Percentiles rank a stretch among this genome's conserved stretches.
These are phyloP conservation scores for Botrytis aclada DNA, from an alignment of 2,329 filamentous ascomycete species.

Conservation along the genomic window DNA sequence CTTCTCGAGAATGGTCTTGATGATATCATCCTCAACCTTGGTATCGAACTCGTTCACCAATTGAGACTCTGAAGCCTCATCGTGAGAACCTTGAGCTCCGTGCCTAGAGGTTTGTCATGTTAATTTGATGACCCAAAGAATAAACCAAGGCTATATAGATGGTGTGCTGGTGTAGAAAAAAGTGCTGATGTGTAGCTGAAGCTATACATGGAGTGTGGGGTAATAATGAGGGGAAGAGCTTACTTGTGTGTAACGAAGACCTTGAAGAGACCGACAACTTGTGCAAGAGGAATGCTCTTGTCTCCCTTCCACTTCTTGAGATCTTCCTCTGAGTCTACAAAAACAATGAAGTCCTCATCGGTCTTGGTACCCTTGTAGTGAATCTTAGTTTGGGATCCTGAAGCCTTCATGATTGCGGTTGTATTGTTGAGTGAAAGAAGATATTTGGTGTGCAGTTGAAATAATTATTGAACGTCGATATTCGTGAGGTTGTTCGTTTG, in stretches of 20 bases:
- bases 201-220: background rate
- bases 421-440: slow-evolving; percentile 9
- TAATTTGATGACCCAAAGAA: slow-evolving; percentile 4
- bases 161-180: background rate
- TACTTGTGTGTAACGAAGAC: slow-evolving; percentile 89
- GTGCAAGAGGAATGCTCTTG: slow-evolving; percentile 71
- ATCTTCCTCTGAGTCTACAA: slow-evolving; percentile 57
- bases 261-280: slow-evolving; percentile 86
- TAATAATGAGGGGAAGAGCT: slow-evolving; percentile 39
- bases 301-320: slow-evolving; percentile 82
- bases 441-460: slow-evolving; percentile 9
- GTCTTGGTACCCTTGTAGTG: slow-evolving; percentile 67
- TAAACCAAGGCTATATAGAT: background rate
- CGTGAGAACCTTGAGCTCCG: slow-evolving; percentile 75
- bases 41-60: slow-evolving; percentile 89
- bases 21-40: slow-evolving; percentile 71
- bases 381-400: slow-evolving; percentile 58
- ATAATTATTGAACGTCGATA: slow-evolving; percentile 15
- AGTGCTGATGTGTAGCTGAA: background rate
- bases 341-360: slow-evolving; percentile 64
- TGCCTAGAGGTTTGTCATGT: slow-evolving; percentile 54
- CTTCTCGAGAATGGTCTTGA: slow-evolving; percentile 76
- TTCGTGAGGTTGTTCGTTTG: slow-evolving; percentile 10
- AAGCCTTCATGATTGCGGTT: slow-evolving; percentile 48
- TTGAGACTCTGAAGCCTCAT: slow-evolving; percentile 69